Base-by-base conservation (phyloP, 352 stramenopile species). In the Aphanomyces invadans region DNA sequence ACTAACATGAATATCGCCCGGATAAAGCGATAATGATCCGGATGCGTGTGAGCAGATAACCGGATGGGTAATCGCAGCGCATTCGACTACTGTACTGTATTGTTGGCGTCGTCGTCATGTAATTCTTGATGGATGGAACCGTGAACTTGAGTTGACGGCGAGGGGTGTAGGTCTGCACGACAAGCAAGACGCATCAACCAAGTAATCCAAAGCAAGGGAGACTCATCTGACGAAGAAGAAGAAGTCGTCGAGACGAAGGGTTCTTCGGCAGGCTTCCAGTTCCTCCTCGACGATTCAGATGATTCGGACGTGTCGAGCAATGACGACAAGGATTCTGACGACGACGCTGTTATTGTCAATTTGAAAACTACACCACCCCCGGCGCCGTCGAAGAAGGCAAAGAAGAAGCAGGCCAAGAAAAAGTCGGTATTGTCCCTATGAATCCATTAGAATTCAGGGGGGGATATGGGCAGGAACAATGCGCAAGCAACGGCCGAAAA, bases 171-270 rank as follows among this genome's bases (percentile, higher is more conserved):
- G 85, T 94, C 85, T 64, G 81, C 80, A 15, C 80, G 85, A 54
- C 85, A 94, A 76, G 82, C 79, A 7, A 90, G 90, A 54, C 79
- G 85, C 25, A 39, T 86, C 42, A 71, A 72, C 28, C 60, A 81
- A 78, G 67, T 71, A 87, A 31, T 72, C 77, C 12, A 75, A 86
- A 70, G 76, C 2, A 71, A 77, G 39, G 75, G 80, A 10, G 57
- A 69, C 28, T 56, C 72, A n/a, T 70, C 55, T 42, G 73, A 77
- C 7, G 72, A 81, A 53, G 76, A 77, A 5, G 71, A 81, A 46
- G 60, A 79, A 25, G 80, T 83, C 63, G 88, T 87, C 73, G 73
- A 74, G 1, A n/a, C n/a, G n/a, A 69, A 57, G 29, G 19, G 81
- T 23, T 73, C 73, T 17, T 79, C 75, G 29, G 71, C 75, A 11